Conservation (phyloP, 176 grass and related monocot species). For the Oryza meridionalis region DNA sequence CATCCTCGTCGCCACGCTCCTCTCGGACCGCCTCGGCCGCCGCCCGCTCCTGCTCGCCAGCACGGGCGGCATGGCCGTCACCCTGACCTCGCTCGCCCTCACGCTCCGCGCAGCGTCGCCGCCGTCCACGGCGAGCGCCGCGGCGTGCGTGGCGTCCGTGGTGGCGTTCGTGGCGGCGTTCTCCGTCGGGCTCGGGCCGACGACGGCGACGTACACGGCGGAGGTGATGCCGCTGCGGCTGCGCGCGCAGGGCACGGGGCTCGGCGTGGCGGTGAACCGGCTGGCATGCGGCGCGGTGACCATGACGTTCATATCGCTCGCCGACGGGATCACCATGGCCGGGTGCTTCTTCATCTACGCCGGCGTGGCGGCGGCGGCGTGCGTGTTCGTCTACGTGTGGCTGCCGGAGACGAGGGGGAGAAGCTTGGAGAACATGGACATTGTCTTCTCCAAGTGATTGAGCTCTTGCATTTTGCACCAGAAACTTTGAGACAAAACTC, state of each 20-base stretch:
- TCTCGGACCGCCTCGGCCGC: conserved; percentile 50
- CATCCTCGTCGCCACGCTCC: conserved; percentile 40
- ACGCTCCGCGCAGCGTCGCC: neutral
- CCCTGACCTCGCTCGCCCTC: conserved; percentile 5
- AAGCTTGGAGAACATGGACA: conserved; percentile 59
- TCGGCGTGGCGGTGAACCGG: conserved; percentile 52
- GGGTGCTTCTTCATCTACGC: conserved; percentile 68
- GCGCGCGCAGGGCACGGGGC: conserved; percentile 13
- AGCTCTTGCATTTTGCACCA: neutral
- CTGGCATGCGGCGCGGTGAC: conserved; percentile 33
- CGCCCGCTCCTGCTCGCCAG: conserved; percentile 42
- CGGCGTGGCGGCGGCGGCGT: conserved; percentile 12
- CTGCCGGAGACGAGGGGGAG: conserved; percentile 53
- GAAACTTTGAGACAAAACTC: neutral
- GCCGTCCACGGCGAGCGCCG: neutral
- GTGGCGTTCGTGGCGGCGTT: conserved; percentile 48
- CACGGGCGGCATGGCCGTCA: conserved; percentile 22
- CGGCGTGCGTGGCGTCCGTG: conserved; percentile 36
- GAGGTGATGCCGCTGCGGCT: conserved; percentile 55
- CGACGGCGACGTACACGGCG: conserved; percentile 32
- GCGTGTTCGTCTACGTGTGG: conserved; percentile 43
- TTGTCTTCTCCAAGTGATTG: conserved; percentile 32
- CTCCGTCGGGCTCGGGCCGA: conserved; percentile 55
- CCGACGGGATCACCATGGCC: conserved; percentile 45
- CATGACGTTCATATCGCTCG: conserved; percentile 68